Base-by-base conservation (phyloP, 495 filamentous ascomycete genomes). In the Penicillium macrosclerotiorum region DNA sequence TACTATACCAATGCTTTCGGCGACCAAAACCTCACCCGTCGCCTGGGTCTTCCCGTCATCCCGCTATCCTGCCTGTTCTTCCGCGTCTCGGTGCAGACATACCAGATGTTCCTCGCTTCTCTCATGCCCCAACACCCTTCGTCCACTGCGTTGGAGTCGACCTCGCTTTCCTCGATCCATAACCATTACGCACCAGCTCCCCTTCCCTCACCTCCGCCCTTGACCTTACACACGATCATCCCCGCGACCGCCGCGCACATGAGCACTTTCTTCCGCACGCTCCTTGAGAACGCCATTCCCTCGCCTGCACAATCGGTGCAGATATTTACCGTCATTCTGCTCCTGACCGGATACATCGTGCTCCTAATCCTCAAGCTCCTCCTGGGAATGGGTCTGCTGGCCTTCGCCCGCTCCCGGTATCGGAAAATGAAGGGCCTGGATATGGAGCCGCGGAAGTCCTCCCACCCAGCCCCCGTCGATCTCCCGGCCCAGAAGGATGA, bases 1-100 rank as follows among this genome's bases (percentile, higher is more conserved):
- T 99, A 99, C 67, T 97, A 97, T 62, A 90, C 90, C 2, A 90
- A 95, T 60, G 93, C 94, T 8, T 97, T 96, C 60, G 83, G 84
- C 0, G 87, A 95, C 33, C 92, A 89, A 42, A 90, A 87, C 45
- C 74, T 99, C 1, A 95, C 89, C 7, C 86, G 89, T 38, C 84
- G 93, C 13, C 77, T 99, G 11, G 93, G 93, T 19, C 78, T 99
- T 1, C 93, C 93, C 0, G 84, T 99, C 22, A 83, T 99, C 38
- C 93, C 93, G 0, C 73, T 99, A 12, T 88, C 90, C 5, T 95
- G 89, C 55, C 86, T 99, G 40, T 97, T 97, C 69, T 91, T 99
- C 62, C 84, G 93, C 20, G 88, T 94, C 26, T 89, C 88, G 2
- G 78, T 97, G 14, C 93, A 99, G 63, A 96, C 91, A 8, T 99